A percentile compares a stretch with the other conserved stretches of the same genome.
Conservation (phyloP, 768 basidiomycete species). For the Mycena belliarum region DNA sequence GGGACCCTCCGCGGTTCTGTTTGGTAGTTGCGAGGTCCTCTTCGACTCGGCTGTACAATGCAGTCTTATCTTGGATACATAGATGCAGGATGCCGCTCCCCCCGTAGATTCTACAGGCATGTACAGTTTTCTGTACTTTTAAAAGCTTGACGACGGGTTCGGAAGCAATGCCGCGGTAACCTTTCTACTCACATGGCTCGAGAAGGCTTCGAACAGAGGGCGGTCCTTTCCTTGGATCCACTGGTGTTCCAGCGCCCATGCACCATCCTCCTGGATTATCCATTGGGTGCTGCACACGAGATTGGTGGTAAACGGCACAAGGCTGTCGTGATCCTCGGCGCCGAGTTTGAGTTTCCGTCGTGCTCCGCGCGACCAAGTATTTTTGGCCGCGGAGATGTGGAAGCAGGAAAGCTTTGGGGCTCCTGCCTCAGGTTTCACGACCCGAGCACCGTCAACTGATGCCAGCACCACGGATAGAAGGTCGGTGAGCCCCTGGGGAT, state of each 20-base stretch:
- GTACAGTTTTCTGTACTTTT: background rate
- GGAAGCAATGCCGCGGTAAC: slow-evolving; percentile 21
- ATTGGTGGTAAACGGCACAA: background rate
- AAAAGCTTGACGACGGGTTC: background rate
- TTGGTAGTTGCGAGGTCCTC: slow-evolving; percentile 2
- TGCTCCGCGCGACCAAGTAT: slow-evolving; percentile 57
- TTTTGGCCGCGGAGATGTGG: slow-evolving; percentile 13
- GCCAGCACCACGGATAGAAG: slow-evolving; percentile 34
- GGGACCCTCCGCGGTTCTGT: slow-evolving; percentile 10
- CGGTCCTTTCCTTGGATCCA: slow-evolving; percentile 68
- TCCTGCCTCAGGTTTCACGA: background rate
- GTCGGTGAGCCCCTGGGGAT: slow-evolving; percentile 13
- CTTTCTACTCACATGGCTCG: slow-evolving; percentile 62
- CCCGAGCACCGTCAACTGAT: slow-evolving; percentile 29
- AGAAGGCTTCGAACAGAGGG: slow-evolving; percentile 64
- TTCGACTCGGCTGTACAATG: background rate
- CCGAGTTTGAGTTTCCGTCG: slow-evolving; percentile 45
- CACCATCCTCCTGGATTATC: slow-evolving; percentile 8
- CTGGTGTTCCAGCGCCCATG: slow-evolving; percentile 42
- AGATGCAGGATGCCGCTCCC: background rate
- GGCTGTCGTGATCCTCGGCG: slow-evolving; percentile 16
- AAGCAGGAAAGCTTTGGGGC: background rate
- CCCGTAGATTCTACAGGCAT: background rate
- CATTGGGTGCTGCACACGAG: slow-evolving; percentile 16
- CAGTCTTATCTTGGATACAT: background rate